phyloP scores from a whole-genome alignment of 2,329 filamentous ascomycete species.

The Coniella vitis region DNA sequence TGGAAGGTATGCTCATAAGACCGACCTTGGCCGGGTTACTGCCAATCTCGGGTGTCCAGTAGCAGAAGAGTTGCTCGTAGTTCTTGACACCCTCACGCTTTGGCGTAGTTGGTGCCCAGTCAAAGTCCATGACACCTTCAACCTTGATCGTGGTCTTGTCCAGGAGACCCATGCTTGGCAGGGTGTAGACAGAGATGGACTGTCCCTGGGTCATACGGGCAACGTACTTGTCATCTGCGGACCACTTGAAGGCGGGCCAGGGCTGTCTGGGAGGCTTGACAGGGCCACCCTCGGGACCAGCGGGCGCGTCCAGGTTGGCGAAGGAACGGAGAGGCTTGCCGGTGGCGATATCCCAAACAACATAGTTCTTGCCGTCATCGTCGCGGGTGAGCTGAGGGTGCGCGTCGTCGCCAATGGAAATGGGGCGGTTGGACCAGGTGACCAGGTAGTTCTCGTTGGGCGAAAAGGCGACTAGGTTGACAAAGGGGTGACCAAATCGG shows the following conservation, averaged over 20 bases:
- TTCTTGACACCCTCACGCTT: constrained; percentile 79
- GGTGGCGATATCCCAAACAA: constrained; percentile 95
- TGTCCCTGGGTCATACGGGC: constrained; percentile 82
- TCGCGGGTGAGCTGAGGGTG: constrained; percentile 80
- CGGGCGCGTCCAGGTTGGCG: constrained; percentile 74
- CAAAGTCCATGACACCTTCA: constrained; percentile 94
- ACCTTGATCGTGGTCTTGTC: constrained; percentile 93
- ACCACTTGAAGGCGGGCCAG: constrained; percentile 99
- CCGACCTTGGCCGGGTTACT: constrained; percentile 97
- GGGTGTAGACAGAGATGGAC: constrained; percentile 93
- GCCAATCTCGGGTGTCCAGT: constrained; percentile 97
- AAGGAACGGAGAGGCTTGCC: constrained; percentile 89
- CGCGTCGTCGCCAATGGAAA: constrained; percentile 81
- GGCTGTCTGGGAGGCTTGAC: constrained; percentile 82
- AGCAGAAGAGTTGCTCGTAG: constrained; percentile 95
- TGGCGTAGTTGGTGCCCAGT: constrained; percentile 85
- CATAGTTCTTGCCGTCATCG: constrained; percentile 98
- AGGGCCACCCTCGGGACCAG: constrained; percentile 55
- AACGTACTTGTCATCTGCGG: constrained; percentile 92
- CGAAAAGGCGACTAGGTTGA: constrained; percentile 95
- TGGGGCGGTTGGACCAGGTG: constrained; percentile 93
- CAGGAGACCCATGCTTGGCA: constrained; percentile 80
- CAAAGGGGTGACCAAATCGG: constrained; percentile 89
- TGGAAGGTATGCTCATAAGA: constrained; percentile 91
- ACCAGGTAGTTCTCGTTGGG: constrained; percentile 88